A percentile compares a stretch with the other conserved stretches of the same genome.
Evolutionary conservation across 371 early-diverging fungal species (phyloP).

Genomic region (Sporodiniella umbellata): DNA sequence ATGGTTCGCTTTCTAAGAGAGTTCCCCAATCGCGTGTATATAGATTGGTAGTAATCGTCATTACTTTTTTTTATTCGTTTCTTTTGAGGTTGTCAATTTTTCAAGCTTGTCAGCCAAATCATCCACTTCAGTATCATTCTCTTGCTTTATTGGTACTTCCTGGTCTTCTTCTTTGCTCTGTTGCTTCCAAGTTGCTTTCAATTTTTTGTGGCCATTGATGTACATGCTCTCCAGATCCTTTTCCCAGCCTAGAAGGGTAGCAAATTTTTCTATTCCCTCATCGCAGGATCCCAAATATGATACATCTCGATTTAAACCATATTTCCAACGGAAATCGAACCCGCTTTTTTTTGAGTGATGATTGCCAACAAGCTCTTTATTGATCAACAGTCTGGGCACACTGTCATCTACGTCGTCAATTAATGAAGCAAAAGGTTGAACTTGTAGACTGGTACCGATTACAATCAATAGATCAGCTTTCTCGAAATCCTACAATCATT

Average conservation of each 20-base stretch:
- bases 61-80: constrained; percentile 6
- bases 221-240: constrained; percentile 38
- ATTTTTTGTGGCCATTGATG: constrained; percentile 32
- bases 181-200: constrained; percentile 47
- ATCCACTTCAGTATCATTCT: constrained; percentile 30
- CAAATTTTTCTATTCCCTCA: constrained; percentile 62
- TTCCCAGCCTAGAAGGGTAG: constrained; percentile 45
- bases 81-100: constrained; percentile 18
- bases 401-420: constrained; percentile 59
- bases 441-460: constrained; percentile 85
- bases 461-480: constrained; percentile 85
- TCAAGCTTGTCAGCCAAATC: constrained; percentile 34
- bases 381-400: constrained; percentile 86
- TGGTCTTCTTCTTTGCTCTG: constrained; percentile 29
- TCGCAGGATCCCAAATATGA: constrained; percentile 77
- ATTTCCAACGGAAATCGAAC: constrained; percentile 81
- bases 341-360: constrained; percentile 45
- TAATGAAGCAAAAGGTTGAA: constrained; percentile 87
- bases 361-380: constrained; percentile 77
- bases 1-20: too few species aligned
- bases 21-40: too few species aligned
- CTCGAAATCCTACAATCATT: constrained; percentile 59
- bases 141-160: constrained; percentile 17
- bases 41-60: constrained; percentile 12
- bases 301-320: constrained; percentile 70